Base-by-base conservation (phyloP, 2,329 filamentous ascomycete species). In the Botrytis porri region DNA sequence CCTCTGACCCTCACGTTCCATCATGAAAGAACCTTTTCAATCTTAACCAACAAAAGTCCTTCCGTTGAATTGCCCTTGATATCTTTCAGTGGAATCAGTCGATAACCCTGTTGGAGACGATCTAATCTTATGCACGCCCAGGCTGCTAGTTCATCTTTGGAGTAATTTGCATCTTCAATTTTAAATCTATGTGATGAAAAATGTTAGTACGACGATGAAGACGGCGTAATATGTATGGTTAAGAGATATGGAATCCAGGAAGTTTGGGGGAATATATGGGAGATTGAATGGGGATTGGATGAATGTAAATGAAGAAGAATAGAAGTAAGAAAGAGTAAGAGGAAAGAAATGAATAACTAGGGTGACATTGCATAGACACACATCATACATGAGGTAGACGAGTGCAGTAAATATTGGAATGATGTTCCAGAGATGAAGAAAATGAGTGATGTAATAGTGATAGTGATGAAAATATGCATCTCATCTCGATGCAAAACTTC, bases 121-220 rank as follows among this genome's bases (percentile, higher is more conserved):
- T 98, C 94, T 35, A 98, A 87, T 57, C 94, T 88, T 77, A 97
- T 90, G 79, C 94, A 97, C 2, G 93, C 90, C 96, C 96, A 98
- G 4, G 92, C 94, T 18, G 94, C 91, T 73, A 97, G 82, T 74
- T 92, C 88, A 79, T 98, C 94, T 75, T 88, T 87, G 6, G 91
- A 90, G 76, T 95, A 88, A 81, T 95, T 92, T 77, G 97, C 92
- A 81, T 98, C 93, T 82, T 94, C 92, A 77, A 98, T 86, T 78
- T 97, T 94, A 85, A 98, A 93, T 67, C 80, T 81, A 64, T 20
- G 18, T 22, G 16, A 60, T n/a, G 29, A 45, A 25, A 25, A 43
- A 63, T 18, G 22, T 70, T 65, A 73, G 71, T 41, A 63, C 3
- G 51, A 57, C 32, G 25, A n/a, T 54, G 4, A 65, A 45, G 12